Conservation (phyloP, 306 rosid species). For the Lotus japonicus region DNA sequence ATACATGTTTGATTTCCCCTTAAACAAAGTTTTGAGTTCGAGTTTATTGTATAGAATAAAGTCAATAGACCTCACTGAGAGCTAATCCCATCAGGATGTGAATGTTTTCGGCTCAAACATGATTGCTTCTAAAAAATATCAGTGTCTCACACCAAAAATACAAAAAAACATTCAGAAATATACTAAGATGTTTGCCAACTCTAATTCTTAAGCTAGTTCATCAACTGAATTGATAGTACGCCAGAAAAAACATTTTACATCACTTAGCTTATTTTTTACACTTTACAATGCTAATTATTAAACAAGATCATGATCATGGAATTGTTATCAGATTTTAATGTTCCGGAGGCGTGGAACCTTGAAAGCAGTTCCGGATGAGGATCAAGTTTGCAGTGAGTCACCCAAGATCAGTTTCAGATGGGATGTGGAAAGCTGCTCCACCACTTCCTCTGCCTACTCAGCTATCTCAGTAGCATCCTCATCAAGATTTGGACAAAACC, state of each 20-base stretch:
- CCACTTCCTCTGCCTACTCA: conserved; percentile 60
- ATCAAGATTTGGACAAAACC: conserved; percentile 26
- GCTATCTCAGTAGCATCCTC: conserved; percentile 49
- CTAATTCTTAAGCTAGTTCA: background rate
- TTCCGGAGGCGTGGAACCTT: conserved; percentile 47
- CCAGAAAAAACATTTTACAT: no score
- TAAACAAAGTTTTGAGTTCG: no score
- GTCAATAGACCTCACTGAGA: no score
- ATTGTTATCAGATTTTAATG: conserved; percentile 43
- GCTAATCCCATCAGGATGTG: no score
- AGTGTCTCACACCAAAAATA: no score
- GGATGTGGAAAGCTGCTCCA: conserved; percentile 77
- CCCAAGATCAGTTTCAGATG: conserved; percentile 90
- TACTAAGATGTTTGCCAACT: background rate
- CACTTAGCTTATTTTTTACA: no score
- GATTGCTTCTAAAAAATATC: no score
- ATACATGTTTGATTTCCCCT: no score
- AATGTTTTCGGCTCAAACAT: no score
- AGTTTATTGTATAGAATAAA: no score
- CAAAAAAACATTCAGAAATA: background rate
- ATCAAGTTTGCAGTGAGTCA: conserved; percentile 48
- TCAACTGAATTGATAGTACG: background rate
- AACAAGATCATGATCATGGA: background rate
- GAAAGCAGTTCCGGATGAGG: conserved; percentile 53
- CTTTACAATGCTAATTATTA: no score